Percentiles rank a stretch among this genome's conserved stretches.
Evolutionary conservation across 352 stramenopile species (phyloP).

Genomic region (Thraustotheca clavata): DNA sequence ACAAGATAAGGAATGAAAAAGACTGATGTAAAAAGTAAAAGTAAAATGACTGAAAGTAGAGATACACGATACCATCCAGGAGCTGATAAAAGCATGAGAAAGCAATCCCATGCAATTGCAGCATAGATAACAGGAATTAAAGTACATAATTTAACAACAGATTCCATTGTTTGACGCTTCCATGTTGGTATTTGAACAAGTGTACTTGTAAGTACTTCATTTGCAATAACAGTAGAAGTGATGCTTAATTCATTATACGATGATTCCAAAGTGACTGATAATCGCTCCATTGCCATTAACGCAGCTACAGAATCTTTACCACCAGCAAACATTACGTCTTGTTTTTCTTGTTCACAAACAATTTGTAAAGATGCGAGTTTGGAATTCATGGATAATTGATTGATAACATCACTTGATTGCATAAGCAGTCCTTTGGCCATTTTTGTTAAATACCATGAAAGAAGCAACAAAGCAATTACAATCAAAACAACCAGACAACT

Average conservation of each 20-base stretch:
- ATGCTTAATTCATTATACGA: too few relatives aligned
- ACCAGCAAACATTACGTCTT: background rate
- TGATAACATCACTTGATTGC: background rate
- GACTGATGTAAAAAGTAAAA: background rate
- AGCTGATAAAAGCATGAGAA: background rate
- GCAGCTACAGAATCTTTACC: background rate
- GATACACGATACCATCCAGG: background rate
- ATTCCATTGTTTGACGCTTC: background rate
- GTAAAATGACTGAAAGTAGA: background rate
- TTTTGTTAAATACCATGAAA: background rate
- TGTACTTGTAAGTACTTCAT: background rate
- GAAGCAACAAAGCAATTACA: background rate
- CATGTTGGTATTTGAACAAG: slow-evolving; percentile 1
- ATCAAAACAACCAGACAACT: background rate
- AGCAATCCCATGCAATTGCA: background rate
- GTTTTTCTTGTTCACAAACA: background rate
- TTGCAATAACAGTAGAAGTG: too few relatives aligned
- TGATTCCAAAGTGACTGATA: background rate
- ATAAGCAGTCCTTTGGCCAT: background rate
- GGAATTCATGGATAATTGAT: background rate
- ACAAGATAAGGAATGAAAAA: background rate
- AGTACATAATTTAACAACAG: background rate
- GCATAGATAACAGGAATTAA: background rate
- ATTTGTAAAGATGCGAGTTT: background rate
- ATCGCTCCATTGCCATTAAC: background rate